Conservation (phyloP, 257 asterid genomes). For the Agastache rugosa region DNA sequence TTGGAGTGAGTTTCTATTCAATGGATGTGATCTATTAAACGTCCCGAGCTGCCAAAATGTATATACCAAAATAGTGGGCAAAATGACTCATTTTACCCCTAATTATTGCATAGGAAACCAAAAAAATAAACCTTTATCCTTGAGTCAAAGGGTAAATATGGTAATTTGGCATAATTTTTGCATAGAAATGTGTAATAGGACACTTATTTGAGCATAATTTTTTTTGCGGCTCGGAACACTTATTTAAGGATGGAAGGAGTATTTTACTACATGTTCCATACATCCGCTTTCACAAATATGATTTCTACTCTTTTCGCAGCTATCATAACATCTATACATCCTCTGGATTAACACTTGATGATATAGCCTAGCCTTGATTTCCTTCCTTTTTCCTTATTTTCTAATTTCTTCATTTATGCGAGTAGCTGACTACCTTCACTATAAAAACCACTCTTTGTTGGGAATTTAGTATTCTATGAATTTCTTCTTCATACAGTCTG, state of each 20-base stretch:
- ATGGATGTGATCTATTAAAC: constrained; percentile 26
- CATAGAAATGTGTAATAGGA: too few species aligned
- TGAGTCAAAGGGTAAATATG: too few species aligned
- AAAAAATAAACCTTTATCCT: too few species aligned
- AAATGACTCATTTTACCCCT: too few species aligned
- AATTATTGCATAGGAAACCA: too few species aligned
- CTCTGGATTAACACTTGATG: constrained; percentile 91
- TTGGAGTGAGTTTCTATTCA: constrained; percentile 18
- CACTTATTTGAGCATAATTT: too few species aligned
- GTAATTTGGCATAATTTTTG: too few species aligned
- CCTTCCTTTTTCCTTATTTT: not conserved
- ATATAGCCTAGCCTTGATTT: constrained; percentile 86
- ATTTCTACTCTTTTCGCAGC: constrained; percentile 49
- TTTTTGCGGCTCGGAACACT: too few species aligned
- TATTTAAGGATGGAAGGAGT: too few species aligned
- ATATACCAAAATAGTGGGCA: too few species aligned
- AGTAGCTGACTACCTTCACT: not conserved
- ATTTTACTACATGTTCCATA: constrained; percentile 32
- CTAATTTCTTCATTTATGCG: not conserved
- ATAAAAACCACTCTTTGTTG: not conserved
- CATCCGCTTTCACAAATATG: constrained; percentile 27
- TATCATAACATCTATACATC: constrained; percentile 94
- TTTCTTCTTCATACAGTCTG: not conserved
- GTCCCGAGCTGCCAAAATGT: too few species aligned
- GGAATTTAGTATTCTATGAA: not conserved